Evolutionary conservation across 345 rosid species (phyloP), one percentile per base, ranked within the genome.

Genomic region (Cardiospermum halicacabum): DNA sequence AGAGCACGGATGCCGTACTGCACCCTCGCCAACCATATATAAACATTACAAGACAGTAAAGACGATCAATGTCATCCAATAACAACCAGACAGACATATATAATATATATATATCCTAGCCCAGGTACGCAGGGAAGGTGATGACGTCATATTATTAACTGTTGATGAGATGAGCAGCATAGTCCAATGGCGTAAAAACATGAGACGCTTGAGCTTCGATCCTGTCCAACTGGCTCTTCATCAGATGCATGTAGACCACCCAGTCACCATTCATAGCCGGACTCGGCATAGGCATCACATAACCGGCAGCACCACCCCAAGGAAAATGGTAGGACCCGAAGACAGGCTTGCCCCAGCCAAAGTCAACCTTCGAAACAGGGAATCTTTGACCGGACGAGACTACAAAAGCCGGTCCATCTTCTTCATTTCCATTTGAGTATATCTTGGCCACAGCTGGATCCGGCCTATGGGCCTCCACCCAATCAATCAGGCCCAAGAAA

Each of bases 371-470:
- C 1, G 39, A 31, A 28, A 75, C 79, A 1, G 94, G 89, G 56
- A 89, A 85, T 31, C 67, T 69, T 42, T 75, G 88, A 7, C 96
- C 94, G 1, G 92, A 89, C 9, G 96, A 89, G 55, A 89, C 87
- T 66, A 87, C 94, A 25, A 89, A 70, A 1, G 91, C 84, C 0
- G 92, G 91, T 15, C 78, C 84, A 4, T 78, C 85, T 0, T 78
- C 85, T 0, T 77, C 74, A 0, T 65, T 68, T 15, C 65, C 81
- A n/a, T 12, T 15, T 50, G 70, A 15, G 55, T 85, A 87, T 24
- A 89, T 78, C 81, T 72, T 89, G 24, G 89, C 68, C 62, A 82
- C 4, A 12, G 77, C 75, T 2, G 81, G 82, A 45, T 64, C 71
- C 0, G 96, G 96, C 8, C 87, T 82, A 9, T 50, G 83, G 1